phyloP scores from a whole-genome alignment of 371 early-diverging fungal species.

The Lichtheimia ornata region DNA sequence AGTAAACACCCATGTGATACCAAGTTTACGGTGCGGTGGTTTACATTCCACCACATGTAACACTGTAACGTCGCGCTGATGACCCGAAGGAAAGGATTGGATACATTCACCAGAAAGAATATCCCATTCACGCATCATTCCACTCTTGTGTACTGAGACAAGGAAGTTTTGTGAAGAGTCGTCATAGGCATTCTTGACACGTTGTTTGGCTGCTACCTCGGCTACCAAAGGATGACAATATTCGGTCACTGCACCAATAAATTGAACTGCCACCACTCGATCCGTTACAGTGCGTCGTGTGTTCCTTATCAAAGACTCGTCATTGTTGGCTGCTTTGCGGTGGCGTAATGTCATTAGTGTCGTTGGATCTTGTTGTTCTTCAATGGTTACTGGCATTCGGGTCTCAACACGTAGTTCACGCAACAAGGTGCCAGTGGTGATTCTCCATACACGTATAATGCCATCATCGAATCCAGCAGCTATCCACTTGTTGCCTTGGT shows the following conservation, averaged over 20 bases:
- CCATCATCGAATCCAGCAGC: constrained; percentile 43
- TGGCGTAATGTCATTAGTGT: neutral
- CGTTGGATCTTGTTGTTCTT: constrained; percentile 6
- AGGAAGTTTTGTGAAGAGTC: constrained; percentile 25
- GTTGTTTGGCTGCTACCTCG: constrained; percentile 27
- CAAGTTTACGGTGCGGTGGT: constrained; percentile 18
- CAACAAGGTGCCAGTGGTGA: constrained; percentile 17
- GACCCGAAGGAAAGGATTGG: constrained; percentile 26
- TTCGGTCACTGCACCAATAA: constrained; percentile 29
- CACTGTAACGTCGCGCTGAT: constrained; percentile 21
- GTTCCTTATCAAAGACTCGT: too few relatives aligned
- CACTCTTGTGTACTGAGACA: constrained; percentile 37
- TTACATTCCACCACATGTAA: constrained; percentile 28
- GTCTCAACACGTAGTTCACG: constrained; percentile 23
- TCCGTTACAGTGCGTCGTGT: constrained; percentile 7
- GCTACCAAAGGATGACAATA: constrained; percentile 33
- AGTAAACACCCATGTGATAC: constrained; percentile 31
- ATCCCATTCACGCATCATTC: constrained; percentile 39
- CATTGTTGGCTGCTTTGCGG: neutral
- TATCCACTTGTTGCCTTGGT: constrained; percentile 28
- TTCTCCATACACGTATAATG: constrained; percentile 33
- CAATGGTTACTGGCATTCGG: constrained; percentile 10
- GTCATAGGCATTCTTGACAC: constrained; percentile 6
- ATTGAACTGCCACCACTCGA: constrained; percentile 25
- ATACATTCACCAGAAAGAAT: constrained; percentile 34